Conservation (phyloP, 2,329 filamentous ascomycete species). For the Monosporascus sp. region DNA sequence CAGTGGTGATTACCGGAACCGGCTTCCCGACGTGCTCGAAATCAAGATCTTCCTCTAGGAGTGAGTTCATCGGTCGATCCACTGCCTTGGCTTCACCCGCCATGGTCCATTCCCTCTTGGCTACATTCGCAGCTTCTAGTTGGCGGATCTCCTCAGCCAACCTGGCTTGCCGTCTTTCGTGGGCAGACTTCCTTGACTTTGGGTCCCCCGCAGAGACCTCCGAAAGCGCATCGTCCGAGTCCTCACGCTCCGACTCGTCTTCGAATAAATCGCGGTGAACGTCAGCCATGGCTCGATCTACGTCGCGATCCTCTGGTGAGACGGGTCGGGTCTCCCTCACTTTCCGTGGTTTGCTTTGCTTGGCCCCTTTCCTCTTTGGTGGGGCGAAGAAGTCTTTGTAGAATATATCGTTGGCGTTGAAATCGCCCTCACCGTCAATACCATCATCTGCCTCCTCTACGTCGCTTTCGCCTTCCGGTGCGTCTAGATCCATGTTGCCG, state of each 20-base stretch:
- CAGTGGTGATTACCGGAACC: constrained; percentile 86
- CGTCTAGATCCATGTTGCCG: constrained; percentile 70
- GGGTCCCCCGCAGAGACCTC: constrained; percentile 65
- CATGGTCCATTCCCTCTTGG: constrained; percentile 86
- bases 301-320: constrained; percentile 55
- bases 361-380: constrained; percentile 66
- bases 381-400: constrained; percentile 94
- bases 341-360: constrained; percentile 43
- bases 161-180: constrained; percentile 82
- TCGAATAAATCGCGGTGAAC: constrained; percentile 90
- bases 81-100: constrained; percentile 79
- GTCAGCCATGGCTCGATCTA: constrained; percentile 79
- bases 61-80: constrained; percentile 82
- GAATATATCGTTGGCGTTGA: constrained; percentile 82
- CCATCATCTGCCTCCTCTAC: constrained; percentile 55
- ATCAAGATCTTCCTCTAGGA: constrained; percentile 90
- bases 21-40: constrained; percentile 96
- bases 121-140: constrained; percentile 82
- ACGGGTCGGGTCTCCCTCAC: constrained; percentile 35
- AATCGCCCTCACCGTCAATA: constrained; percentile 48
- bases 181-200: constrained; percentile 71
- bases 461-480: constrained; percentile 64
- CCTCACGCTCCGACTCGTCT: constrained; percentile 61
- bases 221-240: constrained; percentile 60
- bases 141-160: constrained; percentile 86